These are phyloP conservation scores for Tolypocladium cylindrosporum DNA, from an alignment of 2,329 filamentous ascomycete genomes.

Conservation along the genomic window DNA sequence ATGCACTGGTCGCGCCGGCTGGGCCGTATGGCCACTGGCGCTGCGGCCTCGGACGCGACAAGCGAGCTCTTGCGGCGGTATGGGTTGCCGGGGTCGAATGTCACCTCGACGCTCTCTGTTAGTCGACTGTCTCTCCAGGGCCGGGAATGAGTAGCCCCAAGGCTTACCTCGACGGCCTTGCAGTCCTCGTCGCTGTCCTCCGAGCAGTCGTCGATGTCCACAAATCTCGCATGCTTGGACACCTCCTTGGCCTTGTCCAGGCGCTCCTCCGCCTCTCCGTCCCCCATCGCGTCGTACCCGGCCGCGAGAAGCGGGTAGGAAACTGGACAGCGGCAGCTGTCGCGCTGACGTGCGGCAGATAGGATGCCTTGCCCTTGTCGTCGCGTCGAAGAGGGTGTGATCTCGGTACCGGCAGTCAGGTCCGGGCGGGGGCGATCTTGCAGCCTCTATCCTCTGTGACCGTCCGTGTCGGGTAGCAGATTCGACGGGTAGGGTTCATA, in stretches of 20 bases:
- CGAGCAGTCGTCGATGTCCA: slow-evolving; percentile 18
- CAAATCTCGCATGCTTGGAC: slow-evolving; percentile 16
- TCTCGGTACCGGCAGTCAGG: neutral
- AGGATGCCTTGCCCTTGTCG: neutral
- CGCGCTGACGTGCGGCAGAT: neutral
- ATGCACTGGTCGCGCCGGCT: slow-evolving; percentile 45
- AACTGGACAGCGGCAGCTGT: slow-evolving; percentile 7
- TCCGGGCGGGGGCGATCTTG: neutral
- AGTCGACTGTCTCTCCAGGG: neutral
- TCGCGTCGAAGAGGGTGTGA: neutral
- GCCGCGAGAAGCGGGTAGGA: neutral
- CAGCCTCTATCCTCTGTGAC: neutral
- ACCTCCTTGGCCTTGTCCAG: slow-evolving; percentile 5
- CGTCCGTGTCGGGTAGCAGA: neutral
- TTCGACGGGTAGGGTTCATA: neutral
- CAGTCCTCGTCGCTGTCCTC: slow-evolving; percentile 38
- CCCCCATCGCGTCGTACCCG: neutral
- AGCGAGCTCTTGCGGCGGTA: slow-evolving; percentile 60
- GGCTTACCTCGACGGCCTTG: slow-evolving; percentile 38
- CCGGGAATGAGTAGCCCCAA: neutral
- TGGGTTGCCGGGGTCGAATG: slow-evolving; percentile 50
- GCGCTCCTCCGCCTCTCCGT: neutral
- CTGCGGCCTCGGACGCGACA: slow-evolving; percentile 36
- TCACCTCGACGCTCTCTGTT: slow-evolving; percentile 33
- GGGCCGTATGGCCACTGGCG: slow-evolving; percentile 18